Evolutionary conservation across 2,329 filamentous ascomycete genomes (phyloP).

Genomic region (Claviceps paspali): DNA sequence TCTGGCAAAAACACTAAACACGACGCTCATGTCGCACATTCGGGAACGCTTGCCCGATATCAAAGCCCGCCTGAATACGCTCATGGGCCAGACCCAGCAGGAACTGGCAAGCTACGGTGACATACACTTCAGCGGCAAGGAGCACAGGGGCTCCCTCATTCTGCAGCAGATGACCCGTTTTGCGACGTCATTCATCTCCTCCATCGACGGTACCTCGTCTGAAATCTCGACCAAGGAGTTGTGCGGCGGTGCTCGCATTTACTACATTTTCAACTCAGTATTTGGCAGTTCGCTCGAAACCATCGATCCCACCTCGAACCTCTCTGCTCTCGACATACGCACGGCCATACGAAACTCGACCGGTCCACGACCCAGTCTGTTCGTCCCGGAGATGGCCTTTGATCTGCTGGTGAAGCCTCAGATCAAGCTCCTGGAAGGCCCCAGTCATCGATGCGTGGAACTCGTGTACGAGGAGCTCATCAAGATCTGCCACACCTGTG

Average conservation of each 20-base stretch:
- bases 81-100: slow-evolving; percentile 99
- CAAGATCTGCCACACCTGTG: slow-evolving; percentile 98
- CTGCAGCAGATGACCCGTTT: slow-evolving; percentile 97
- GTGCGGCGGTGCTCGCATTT: slow-evolving; percentile 85
- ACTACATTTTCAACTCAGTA: slow-evolving; percentile 98
- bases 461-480: slow-evolving; percentile 97
- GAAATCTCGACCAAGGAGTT: slow-evolving; percentile 98
- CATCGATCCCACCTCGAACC: slow-evolving; percentile 89
- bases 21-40: slow-evolving; percentile 91
- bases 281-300: slow-evolving; percentile 94
- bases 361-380: slow-evolving; percentile 84
- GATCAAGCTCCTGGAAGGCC: slow-evolving; percentile 90
- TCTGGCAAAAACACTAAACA: slow-evolving; percentile 86
- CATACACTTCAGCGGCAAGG: slow-evolving; percentile 93
- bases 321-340: slow-evolving; percentile 86
- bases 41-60: slow-evolving; percentile 92
- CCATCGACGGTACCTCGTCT: slow-evolving; percentile 94
- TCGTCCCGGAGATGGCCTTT: slow-evolving; percentile 94
- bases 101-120: slow-evolving; percentile 96
- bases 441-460: slow-evolving; percentile 91
- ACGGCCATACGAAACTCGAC: slow-evolving; percentile 98
- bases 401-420: slow-evolving; percentile 96
- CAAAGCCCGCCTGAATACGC: slow-evolving; percentile 89
- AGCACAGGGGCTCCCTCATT: slow-evolving; percentile 88
- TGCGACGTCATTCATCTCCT: slow-evolving; percentile 93